These are phyloP conservation scores for Pyrus bretschneideri DNA, from an alignment of 306 rosid genomes.

Conservation along the genomic window DNA sequence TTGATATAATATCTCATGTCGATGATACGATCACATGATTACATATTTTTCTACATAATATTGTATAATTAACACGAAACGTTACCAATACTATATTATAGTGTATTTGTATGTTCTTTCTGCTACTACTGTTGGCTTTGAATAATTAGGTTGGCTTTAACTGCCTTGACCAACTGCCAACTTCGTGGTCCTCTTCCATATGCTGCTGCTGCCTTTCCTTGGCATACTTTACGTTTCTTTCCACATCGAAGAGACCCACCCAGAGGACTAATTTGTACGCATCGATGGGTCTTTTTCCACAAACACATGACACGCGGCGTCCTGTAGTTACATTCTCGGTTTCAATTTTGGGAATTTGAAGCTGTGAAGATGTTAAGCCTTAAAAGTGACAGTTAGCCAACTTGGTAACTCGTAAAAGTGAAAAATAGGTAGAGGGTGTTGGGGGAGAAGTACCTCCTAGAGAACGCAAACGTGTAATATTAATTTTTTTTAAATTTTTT, in stretches of 20 bases:
- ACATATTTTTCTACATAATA: no score
- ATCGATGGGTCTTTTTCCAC: background rate
- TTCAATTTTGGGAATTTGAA: background rate
- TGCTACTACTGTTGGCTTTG: background rate
- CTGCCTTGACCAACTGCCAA: slow-evolving; percentile 36
- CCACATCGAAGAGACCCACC: background rate
- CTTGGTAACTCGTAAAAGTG: background rate
- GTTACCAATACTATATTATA: no score
- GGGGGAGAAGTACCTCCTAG: no score
- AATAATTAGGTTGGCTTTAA: slow-evolving; percentile 22
- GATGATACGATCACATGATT: no score
- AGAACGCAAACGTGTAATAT: no score
- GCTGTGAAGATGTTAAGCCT: background rate
- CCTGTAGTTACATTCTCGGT: no score
- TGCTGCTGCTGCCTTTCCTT: background rate
- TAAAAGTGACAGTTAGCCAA: background rate
- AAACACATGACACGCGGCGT: background rate
- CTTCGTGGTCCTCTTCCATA: slow-evolving; percentile 2
- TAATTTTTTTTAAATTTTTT: no score
- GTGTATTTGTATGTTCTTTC: no score
- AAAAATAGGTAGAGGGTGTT: no score
- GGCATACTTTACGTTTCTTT: background rate
- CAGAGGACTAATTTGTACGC: background rate
- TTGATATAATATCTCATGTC: no score
- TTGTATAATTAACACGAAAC: no score